Conservation (phyloP, 148 eudicot species). For the Beta vulgaris region DNA sequence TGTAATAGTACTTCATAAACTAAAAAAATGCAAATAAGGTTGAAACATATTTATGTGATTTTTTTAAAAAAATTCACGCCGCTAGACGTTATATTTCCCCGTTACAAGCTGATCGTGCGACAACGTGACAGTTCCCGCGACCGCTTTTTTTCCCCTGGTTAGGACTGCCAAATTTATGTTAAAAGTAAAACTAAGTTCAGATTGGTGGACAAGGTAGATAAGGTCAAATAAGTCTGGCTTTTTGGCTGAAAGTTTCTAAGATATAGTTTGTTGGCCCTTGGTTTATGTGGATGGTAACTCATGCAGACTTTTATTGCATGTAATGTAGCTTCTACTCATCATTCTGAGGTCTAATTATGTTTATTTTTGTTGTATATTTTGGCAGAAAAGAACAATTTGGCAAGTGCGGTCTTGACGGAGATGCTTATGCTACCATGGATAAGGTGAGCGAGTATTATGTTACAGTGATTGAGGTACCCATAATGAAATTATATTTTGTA, state of each 20-base stretch:
- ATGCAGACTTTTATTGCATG: not conserved
- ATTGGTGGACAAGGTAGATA: not conserved
- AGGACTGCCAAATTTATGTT: not conserved
- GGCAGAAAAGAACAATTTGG: constrained; percentile 72
- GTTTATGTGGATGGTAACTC: not conserved
- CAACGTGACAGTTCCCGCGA: too few relatives aligned
- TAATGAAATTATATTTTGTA: not conserved
- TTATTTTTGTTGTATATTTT: constrained; percentile 5
- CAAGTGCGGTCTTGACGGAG: constrained; percentile 81
- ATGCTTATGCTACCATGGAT: constrained; percentile 65
- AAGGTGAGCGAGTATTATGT: constrained; percentile 41
- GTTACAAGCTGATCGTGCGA: too few relatives aligned
- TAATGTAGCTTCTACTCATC: not conserved
- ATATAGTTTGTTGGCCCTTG: not conserved
- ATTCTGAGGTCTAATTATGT: not conserved
- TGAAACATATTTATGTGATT: too few relatives aligned
- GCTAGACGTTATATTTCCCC: too few relatives aligned
- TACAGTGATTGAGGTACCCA: not conserved
- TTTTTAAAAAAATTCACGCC: too few relatives aligned
- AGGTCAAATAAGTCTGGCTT: not conserved
- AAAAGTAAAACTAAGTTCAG: not conserved
- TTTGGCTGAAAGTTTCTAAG: not conserved
- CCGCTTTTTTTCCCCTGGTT: too few relatives aligned
- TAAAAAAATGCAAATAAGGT: too few relatives aligned
- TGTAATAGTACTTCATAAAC: too few relatives aligned